A percentile compares a stretch with the other conserved stretches of the same genome.
phyloP scores from a whole-genome alignment of 176 grass and related monocot genomes.

The Tuctoria greenei region DNA sequence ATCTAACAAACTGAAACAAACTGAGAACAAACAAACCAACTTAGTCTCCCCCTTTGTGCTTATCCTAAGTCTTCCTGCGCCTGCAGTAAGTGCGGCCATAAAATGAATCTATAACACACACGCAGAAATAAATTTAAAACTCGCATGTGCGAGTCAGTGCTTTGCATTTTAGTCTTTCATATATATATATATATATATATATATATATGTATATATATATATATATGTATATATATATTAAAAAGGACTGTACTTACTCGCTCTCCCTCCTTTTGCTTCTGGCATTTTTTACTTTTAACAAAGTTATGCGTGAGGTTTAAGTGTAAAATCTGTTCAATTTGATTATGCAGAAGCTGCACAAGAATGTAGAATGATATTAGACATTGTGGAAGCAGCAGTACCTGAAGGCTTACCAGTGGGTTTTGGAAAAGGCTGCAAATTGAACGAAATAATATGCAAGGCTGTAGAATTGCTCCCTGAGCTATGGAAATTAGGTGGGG shows the following conservation, averaged over 20 bases:
- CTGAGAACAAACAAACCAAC: no score
- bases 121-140: no score
- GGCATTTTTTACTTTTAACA: conserved; percentile 9
- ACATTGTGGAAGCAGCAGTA: conserved; percentile 67
- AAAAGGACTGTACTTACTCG: not conserved
- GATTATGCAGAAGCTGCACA: conserved; percentile 77
- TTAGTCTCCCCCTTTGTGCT: no score
- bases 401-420: conserved; percentile 62
- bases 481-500: conserved; percentile 72
- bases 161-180: conserved; percentile 11
- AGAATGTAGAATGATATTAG: conserved; percentile 82
- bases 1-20: no score
- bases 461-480: conserved; percentile 84
- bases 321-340: conserved; percentile 35
- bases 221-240: no score
- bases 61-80: no score
- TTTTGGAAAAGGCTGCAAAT: conserved; percentile 68
- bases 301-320: not conserved
- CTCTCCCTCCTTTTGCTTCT: conserved; percentile 7
- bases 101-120: no score
- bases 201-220: no score
- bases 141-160: no score
- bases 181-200: no score
- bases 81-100: no score
- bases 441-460: conserved; percentile 91